Evolutionary conservation across 768 basidiomycete species (phyloP).

Genomic region (Serpula lacrymans): DNA sequence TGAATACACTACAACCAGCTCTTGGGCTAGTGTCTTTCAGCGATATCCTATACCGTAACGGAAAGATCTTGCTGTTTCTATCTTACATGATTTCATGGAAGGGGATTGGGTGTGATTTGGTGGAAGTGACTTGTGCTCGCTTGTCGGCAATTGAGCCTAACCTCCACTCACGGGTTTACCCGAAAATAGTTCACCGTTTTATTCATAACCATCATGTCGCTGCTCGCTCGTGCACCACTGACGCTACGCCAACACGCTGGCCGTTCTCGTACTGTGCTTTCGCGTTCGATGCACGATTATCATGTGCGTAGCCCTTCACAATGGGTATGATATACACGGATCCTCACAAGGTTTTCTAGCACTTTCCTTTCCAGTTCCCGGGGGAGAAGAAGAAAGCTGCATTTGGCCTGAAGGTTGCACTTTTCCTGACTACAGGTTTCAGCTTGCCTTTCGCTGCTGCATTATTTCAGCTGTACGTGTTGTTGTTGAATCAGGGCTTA

Average conservation of each 20-base stretch:
- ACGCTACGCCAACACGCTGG: conserved; percentile 36
- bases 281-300: conserved; percentile 53
- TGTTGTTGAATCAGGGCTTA: conserved; percentile 2
- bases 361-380: conserved; percentile 54
- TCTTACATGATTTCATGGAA: too few species aligned
- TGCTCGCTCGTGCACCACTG: conserved; percentile 41
- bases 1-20: too few species aligned
- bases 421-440: conserved; percentile 52
- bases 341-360: conserved; percentile 30
- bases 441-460: conserved; percentile 65
- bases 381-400: conserved; percentile 46
- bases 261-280: conserved; percentile 24
- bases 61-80: too few species aligned
- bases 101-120: too few species aligned
- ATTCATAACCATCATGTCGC: conserved; percentile 30
- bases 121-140: too few species aligned
- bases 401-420: conserved; percentile 34
- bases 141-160: too few species aligned
- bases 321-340: not conserved
- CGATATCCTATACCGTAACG: too few species aligned
- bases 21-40: too few species aligned
- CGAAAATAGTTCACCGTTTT: too few species aligned
- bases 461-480: conserved; percentile 60
- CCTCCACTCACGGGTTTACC: too few species aligned
- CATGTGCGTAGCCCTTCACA: conserved; percentile 46